Evolutionary conservation across 2,329 filamentous ascomycete species (phyloP).

Genomic region (Botryotinia convoluta): DNA sequence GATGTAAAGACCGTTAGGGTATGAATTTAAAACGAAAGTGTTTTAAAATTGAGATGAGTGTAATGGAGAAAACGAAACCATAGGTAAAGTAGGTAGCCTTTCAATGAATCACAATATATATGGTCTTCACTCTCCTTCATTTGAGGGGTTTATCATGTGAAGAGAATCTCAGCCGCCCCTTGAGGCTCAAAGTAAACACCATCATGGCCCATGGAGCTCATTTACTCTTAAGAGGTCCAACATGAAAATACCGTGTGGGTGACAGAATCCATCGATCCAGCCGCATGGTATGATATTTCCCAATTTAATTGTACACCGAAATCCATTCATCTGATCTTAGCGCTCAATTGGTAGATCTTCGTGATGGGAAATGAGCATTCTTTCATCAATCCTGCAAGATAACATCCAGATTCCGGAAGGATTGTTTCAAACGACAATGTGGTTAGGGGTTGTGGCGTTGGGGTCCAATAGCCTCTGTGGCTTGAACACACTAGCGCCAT

Average conservation of each 20-base stretch:
- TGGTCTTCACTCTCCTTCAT: background rate
- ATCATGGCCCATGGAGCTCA: background rate
- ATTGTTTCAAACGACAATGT: background rate
- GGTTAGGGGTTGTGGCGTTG: conserved; percentile 5
- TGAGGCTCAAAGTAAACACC: background rate
- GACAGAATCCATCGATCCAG: background rate
- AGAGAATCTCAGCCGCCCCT: background rate
- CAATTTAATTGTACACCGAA: background rate
- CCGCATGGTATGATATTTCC: background rate
- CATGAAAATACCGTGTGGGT: background rate
- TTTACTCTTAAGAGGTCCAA: background rate
- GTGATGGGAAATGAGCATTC: background rate
- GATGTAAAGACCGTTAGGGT: background rate
- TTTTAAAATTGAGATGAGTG: background rate
- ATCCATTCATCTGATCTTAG: background rate
- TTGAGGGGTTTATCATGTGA: too few relatives aligned
- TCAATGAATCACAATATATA: background rate
- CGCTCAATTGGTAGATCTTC: background rate
- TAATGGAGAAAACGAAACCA: background rate
- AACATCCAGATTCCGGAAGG: background rate
- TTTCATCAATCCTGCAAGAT: background rate
- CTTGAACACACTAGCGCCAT: background rate
- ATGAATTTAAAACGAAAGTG: background rate
- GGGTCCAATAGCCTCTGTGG: background rate
- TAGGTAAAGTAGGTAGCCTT: background rate